Evolutionary conservation across 2,329 filamentous ascomycete genomes (phyloP), one percentile per base, ranked within the genome.

Genomic region (Acrocalymma vagum): DNA sequence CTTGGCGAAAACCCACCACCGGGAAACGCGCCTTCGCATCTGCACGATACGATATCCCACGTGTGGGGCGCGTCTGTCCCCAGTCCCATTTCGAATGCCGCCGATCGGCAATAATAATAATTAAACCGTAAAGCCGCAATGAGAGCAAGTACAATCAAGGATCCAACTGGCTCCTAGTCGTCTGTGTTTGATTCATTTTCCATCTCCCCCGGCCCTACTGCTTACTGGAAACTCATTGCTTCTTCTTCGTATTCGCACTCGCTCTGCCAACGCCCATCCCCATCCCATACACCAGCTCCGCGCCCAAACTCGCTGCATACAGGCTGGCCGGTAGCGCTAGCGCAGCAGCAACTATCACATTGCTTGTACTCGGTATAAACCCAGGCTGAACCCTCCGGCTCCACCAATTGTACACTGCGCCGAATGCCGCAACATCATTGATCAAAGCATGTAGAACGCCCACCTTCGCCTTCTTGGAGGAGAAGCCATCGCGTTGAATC

Each of bases 401-500:
- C 60, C 69, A 77, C 72, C 72, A 77, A 36, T 75, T 69, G 40
- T 70, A 75, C 9, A 64, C 65, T 8, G 63, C 67, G 7, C 59
- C 63, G 6, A 68, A 59, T 3, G 75, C 51, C 5, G 69, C 62
- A 5, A 75, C 22, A 31, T 78, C 74, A 34, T 73, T 76, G 22
- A 70, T 49, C 10, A 72, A 23, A 1, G 74, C 75, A 42, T 78
- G 75, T 2, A 67, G 53, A 7, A 74, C 65, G 13, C 67, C 63
- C 1, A 66, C 63, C 48, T 75, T 71, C 22, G 73, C 69, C 42
- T 73, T 74, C 43, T 55, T 63, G 28, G 68, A 70, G 18, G 69
- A 53, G 35, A 77, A 57, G 9, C 74, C 74, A 35, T 75, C 71
- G 42, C 70, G 70, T 34, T 69, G 50, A 44, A 77, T 70, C 13